Evolutionary conservation across 352 stramenopile species (phyloP), one percentile per base, ranked within the genome.

Genomic region (Pelagophyceae sp.): DNA sequence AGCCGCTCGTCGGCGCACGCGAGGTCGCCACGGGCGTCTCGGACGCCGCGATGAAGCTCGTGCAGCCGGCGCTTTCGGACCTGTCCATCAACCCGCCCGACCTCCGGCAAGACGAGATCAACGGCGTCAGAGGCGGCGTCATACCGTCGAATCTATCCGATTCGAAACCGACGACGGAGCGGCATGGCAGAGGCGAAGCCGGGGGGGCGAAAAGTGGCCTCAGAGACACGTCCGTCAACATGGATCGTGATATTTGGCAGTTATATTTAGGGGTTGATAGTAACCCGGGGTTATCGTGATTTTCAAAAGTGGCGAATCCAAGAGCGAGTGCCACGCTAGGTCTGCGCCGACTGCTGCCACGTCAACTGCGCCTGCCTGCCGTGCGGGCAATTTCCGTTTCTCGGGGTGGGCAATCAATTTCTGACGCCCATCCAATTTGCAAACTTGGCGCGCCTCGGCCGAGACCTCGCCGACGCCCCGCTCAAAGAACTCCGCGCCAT

Each of bases 381-480:
- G 3, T 71, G 61, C 61, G 61, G 61, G n/a, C 2, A 37, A 5
- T 40, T 71, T 31, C 61, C 61, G 5, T 71, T 71, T n/a, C 27
- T 71, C 61, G 3, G 3, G n/a, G 61, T 71, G n/a, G 61, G 61
- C 61, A 71, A 71, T 31, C 61, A 71, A 31, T 71, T 71, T 31
- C 61, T 71, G 2, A 71, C 61, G 61, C 61, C 61, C 3, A 19
- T 71, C 61, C 61, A 71, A 31, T 71, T 71, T 31, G 61, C 61
- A 17, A 71, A 71, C 33, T 31, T 71, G 5, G 37, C 3, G 3
- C 61, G 61, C 61, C 61, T 71, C 61, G 61, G n/a, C 6, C 6
- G 29, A 3, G 31, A 71, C 29, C 61, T 71, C 61, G 3, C 61
- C n/a, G 61, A 71, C 33, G 61, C 61, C 5, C 61, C 61, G 6